These are phyloP conservation scores for Ogataea paradorogensis DNA, from an alignment of 805 yeast genomes.

Conservation along the genomic window DNA sequence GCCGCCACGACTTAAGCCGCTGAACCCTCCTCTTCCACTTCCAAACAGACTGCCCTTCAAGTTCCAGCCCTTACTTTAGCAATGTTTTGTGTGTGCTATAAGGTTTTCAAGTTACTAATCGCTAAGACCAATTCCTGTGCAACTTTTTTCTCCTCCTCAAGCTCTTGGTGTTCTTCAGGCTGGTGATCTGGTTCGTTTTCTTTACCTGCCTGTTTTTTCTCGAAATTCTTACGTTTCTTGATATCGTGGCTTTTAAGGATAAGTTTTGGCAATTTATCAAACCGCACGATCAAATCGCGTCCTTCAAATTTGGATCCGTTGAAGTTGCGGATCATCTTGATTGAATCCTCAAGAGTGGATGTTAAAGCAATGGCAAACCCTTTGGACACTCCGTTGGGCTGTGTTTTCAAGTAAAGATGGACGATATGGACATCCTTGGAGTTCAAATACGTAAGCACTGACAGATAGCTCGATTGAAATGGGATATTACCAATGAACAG, in stretches of 20 bases:
- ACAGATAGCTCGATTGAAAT: slow-evolving; percentile 30
- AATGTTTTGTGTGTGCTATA: slow-evolving; percentile 2
- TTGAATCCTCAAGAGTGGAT: slow-evolving; percentile 43
- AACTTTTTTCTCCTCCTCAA: slow-evolving; percentile 25
- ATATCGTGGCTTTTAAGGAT: slow-evolving; percentile 26
- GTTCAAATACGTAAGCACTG: slow-evolving; percentile 17
- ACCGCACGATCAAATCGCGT: slow-evolving; percentile 56
- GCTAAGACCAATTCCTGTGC: slow-evolving; percentile 27
- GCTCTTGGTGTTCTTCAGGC: slow-evolving; percentile 8
- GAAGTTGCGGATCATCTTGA: slow-evolving; percentile 45
- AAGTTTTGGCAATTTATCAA: slow-evolving; percentile 50
- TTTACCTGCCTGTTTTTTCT: slow-evolving; percentile 11
- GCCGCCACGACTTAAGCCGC: slow-evolving; percentile 4
- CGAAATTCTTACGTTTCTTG: slow-evolving; percentile 20
- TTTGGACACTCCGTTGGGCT: slow-evolving; percentile 40
- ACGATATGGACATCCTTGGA: slow-evolving; percentile 6
- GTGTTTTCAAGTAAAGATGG: slow-evolving; percentile 35
- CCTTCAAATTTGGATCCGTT: slow-evolving; percentile 58
- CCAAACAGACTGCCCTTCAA: slow-evolving; percentile 23
- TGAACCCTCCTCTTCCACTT: slow-evolving; percentile 10
- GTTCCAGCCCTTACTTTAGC: slow-evolving; percentile 30
- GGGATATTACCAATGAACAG: slow-evolving; percentile 59
- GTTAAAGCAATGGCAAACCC: slow-evolving; percentile 69
- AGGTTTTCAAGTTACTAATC: slow-evolving; percentile 18
- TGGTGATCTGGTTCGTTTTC: slow-evolving; percentile 14